A percentile compares a stretch with the other conserved stretches of the same genome.
phyloP scores from a whole-genome alignment of 768 basidiomycete genomes.

The Neoboletus brunneissimus region DNA sequence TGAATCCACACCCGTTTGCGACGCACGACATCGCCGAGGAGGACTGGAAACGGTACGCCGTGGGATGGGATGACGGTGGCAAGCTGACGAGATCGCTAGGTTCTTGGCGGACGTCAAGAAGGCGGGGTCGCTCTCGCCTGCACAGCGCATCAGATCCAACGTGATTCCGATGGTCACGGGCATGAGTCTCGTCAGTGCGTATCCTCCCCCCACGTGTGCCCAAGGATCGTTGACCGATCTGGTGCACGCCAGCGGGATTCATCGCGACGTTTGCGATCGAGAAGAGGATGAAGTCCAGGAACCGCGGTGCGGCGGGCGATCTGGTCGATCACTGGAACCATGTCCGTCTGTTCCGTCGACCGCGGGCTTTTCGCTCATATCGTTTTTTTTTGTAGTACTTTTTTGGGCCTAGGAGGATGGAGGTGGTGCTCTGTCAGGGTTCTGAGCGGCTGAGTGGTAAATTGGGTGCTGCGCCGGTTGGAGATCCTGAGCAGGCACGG shows the following conservation, averaged over 20 bases:
- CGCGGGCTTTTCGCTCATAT: not conserved
- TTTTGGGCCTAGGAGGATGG: conserved; percentile 45
- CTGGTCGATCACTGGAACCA: conserved; percentile 51
- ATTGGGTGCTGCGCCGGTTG: conserved; percentile 20
- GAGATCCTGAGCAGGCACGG: conserved; percentile 18
- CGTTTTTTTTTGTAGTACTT: conserved; percentile 38
- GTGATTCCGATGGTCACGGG: conserved; percentile 33
- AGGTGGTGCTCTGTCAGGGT: conserved; percentile 38
- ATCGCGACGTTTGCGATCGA: conserved; percentile 15
- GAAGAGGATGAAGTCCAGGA: conserved; percentile 35
- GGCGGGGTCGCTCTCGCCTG: conserved; percentile 33
- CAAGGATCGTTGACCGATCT: not conserved
- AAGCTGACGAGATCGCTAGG: not conserved
- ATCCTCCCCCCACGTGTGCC: too few species aligned
- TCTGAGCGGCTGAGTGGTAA: conserved; percentile 30
- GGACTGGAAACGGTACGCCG: conserved; percentile 46
- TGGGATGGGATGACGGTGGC: not conserved
- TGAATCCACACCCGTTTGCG: conserved; percentile 47
- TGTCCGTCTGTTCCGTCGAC: conserved; percentile 28
- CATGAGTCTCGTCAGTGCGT: conserved; percentile 25
- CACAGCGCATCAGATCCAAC: conserved; percentile 34
- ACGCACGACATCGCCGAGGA: conserved; percentile 47
- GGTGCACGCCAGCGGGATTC: conserved; percentile 16
- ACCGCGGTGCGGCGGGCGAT: conserved; percentile 38
- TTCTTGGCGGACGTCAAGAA: conserved; percentile 40